These are phyloP conservation scores for Dovyalis caffra DNA, from an alignment of 345 rosid species.

Conservation along the genomic window DNA sequence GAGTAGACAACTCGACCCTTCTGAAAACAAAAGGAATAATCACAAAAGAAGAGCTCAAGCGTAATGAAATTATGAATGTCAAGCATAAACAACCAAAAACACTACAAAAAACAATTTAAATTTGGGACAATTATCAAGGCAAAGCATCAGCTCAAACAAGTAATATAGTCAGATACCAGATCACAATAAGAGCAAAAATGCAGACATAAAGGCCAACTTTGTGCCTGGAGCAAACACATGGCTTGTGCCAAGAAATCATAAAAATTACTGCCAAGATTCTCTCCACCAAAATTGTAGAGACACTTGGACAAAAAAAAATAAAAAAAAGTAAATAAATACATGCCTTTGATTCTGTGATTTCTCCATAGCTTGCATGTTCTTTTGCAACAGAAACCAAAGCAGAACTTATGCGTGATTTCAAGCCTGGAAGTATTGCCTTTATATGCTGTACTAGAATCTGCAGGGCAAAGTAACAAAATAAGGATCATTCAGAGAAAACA, in stretches of 20 bases:
- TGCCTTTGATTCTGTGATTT: slow-evolving; percentile 87
- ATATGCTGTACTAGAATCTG: slow-evolving; percentile 93
- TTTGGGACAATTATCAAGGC: neutral
- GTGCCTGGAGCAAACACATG: neutral
- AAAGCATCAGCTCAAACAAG: neutral
- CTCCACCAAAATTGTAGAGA: neutral
- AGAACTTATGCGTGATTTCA: slow-evolving; percentile 74
- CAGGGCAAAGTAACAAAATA: slow-evolving; percentile 9
- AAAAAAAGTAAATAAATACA: slow-evolving; percentile 7
- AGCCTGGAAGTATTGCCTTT: slow-evolving; percentile 70
- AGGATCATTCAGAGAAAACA: neutral
- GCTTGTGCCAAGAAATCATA: neutral
- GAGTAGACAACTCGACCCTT: neutral
- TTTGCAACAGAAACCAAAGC: slow-evolving; percentile 75
- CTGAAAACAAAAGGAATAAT: neutral
- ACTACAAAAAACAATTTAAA: neutral
- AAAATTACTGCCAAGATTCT: neutral
- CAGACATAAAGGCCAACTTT: neutral
- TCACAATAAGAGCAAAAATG: neutral
- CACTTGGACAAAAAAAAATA: neutral
- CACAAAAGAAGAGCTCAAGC: neutral
- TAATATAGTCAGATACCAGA: neutral
- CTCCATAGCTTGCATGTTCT: slow-evolving; percentile 92
- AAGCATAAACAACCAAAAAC: neutral
- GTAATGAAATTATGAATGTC: neutral